Base-by-base conservation (phyloP, 139 green algal species). In the Tetraselmis chui region DNA sequence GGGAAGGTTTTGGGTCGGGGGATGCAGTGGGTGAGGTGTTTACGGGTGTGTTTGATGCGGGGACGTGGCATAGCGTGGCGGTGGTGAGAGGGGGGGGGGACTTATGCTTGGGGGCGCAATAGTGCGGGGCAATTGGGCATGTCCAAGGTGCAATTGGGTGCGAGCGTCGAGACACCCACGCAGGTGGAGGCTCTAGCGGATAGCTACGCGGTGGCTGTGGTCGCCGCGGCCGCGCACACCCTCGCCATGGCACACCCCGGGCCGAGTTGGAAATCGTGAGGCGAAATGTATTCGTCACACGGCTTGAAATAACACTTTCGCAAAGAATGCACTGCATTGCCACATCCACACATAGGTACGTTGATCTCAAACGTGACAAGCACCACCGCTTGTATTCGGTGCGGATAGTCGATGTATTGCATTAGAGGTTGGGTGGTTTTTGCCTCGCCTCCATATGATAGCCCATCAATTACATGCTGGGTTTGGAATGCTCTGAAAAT, bases 41-140 rank as follows among this genome's bases (percentile, higher is more conserved):
- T 2, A 31, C 32, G 2, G 77, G n/a, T 27, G 32, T 32, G 2
- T 31, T 80, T 2, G 28, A 27, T 2, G 77, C 77, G 2, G 77
- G 77, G 23, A 80, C 31, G 22, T 58, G 24, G 28, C 77, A 80
- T 29, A 59, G 29, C 24, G 77, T 80, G 24, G 24, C 32, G 77
- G 77, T 80, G 28, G 31, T 32, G 27, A 25, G 26, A 25, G 32
- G 32, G 28, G n/a, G 77, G 77, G 29, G 26, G 23, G 28, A 2
- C 58, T 2, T 80, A 59, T 32, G n/a, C 77, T 25, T 80, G 77
- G 77, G 77, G 77, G 28, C 31, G 77, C 29, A 80, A 80, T 29
- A 28, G 24, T 18, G 27, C n/a, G 2, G 77, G 77, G 28, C 77
- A 80, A 29, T 29, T 80, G 29, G 77, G 77, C 28, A 27, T 80